A percentile compares a stretch with the other conserved stretches of the same genome.
These are phyloP conservation scores for Castanopsis chinensis DNA, from an alignment of 306 rosid species.

Conservation along the genomic window DNA sequence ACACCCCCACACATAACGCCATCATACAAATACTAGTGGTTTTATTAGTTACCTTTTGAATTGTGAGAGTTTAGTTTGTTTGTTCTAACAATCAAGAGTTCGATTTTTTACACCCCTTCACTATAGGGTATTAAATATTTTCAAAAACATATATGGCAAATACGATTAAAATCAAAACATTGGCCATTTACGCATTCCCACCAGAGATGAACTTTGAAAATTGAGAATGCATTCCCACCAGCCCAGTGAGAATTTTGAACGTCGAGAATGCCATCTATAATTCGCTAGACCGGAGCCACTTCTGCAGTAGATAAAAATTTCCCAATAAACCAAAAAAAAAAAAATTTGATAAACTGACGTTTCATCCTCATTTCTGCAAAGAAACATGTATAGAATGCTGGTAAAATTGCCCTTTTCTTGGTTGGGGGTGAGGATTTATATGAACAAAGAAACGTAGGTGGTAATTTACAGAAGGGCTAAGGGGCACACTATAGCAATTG, in stretches of 20 bases:
- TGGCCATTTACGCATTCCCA: not conserved
- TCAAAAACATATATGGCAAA: not conserved
- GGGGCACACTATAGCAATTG: not conserved
- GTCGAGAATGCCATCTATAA: constrained; percentile 4
- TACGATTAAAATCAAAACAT: not conserved
- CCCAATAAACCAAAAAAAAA: constrained; percentile 7
- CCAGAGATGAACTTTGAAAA: no score
- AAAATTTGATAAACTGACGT: not conserved
- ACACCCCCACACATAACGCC: no score
- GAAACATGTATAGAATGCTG: constrained; percentile 14
- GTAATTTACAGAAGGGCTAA: not conserved
- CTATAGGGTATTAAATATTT: no score
- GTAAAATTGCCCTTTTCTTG: not conserved
- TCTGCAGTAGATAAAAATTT: not conserved
- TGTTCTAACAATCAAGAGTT: no score
- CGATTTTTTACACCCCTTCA: no score
- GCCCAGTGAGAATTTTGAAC: not conserved
- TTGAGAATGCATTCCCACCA: not conserved
- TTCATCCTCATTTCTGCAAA: constrained; percentile 21
- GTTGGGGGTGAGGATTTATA: not conserved
- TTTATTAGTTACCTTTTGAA: no score
- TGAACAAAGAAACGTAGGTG: not conserved
- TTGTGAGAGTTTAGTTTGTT: no score
- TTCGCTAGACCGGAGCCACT: constrained; percentile 2
- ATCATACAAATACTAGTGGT: no score